phyloP scores from a whole-genome alignment of 1,284 basidiomycete genomes.

The Melampsora americana region DNA sequence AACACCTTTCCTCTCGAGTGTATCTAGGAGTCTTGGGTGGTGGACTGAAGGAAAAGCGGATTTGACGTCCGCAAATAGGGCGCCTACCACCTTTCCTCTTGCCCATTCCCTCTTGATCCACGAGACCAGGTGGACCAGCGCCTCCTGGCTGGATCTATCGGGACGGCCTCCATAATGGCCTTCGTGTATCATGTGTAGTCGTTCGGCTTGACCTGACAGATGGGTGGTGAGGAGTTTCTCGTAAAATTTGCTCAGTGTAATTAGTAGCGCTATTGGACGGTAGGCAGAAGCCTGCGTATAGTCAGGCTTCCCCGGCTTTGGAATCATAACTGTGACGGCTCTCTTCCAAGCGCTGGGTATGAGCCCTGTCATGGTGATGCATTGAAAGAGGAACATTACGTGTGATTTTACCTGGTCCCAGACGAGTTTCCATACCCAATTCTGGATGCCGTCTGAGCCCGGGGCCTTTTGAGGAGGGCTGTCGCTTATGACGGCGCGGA shows the following conservation, averaged over 20 bases:
- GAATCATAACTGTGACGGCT: slow-evolving; percentile 18
- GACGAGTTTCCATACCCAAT: too few relatives aligned
- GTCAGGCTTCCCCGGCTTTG: slow-evolving; percentile 2
- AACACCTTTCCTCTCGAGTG: too few relatives aligned
- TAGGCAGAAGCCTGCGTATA: slow-evolving; percentile 1
- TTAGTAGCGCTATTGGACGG: too few relatives aligned
- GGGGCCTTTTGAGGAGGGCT: too few relatives aligned
- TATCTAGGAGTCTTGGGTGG: too few relatives aligned
- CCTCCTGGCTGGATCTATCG: not conserved
- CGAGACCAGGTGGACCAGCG: not conserved
- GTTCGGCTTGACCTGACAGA: not conserved
- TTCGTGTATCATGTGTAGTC: not conserved
- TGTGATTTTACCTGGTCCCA: not conserved
- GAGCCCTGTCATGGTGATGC: too few relatives aligned
- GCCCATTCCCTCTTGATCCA: not conserved
- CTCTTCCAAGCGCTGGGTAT: slow-evolving; percentile 4
- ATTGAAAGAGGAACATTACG: too few relatives aligned
- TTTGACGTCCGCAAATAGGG: not conserved
- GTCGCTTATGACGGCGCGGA: too few relatives aligned
- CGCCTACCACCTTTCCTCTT: not conserved
- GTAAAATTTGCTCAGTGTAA: not conserved
- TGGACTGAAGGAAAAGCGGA: not conserved
- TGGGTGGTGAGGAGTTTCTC: not conserved
- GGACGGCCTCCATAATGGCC: slow-evolving; percentile 3
- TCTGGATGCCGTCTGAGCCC: too few relatives aligned